These are phyloP conservation scores for Hypoxylon cercidicola DNA, from an alignment of 495 filamentous ascomycete species.

Conservation along the genomic window DNA sequence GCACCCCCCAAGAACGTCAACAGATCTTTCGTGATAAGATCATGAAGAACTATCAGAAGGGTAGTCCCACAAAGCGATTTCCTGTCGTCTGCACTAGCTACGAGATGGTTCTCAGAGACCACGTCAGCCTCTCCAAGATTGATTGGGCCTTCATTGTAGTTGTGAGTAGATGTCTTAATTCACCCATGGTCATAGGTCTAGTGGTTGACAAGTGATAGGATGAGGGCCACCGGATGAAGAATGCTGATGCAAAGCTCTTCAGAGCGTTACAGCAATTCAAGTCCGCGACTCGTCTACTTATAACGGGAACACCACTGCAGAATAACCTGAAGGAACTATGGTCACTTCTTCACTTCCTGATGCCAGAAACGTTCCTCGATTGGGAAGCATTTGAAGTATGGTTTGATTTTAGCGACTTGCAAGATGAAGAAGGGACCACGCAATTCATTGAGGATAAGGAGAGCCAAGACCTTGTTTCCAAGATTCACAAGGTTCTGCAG, in stretches of 20 bases:
- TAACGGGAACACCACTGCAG: constrained; percentile 94
- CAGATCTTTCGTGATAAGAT: constrained; percentile 74
- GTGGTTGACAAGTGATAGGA: constrained; percentile 62
- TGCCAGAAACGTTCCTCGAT: constrained; percentile 91
- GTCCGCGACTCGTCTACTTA: constrained; percentile 88
- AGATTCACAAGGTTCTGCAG: constrained; percentile 91
- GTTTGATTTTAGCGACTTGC: constrained; percentile 94
- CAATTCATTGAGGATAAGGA: constrained; percentile 79
- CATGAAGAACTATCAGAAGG: constrained; percentile 63
- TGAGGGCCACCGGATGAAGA: constrained; percentile 97
- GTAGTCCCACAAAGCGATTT: constrained; percentile 68
- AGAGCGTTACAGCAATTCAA: constrained; percentile 85
- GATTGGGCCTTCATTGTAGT: constrained; percentile 98
- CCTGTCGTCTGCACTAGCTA: constrained; percentile 94
- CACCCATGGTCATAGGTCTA: not conserved
- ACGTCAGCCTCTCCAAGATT: constrained; percentile 78
- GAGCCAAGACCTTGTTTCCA: constrained; percentile 84
- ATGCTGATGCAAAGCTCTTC: constrained; percentile 92
- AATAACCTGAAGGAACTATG: constrained; percentile 96
- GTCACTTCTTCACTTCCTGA: constrained; percentile 92
- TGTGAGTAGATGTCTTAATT: constrained; percentile 57
- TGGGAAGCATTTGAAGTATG: constrained; percentile 89
- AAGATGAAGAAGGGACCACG: constrained; percentile 75
- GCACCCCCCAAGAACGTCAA: constrained; percentile 75
- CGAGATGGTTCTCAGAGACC: constrained; percentile 93